These are phyloP conservation scores for Penicillium sp. DNA, from an alignment of 2,329 filamentous ascomycete species.

Conservation along the genomic window DNA sequence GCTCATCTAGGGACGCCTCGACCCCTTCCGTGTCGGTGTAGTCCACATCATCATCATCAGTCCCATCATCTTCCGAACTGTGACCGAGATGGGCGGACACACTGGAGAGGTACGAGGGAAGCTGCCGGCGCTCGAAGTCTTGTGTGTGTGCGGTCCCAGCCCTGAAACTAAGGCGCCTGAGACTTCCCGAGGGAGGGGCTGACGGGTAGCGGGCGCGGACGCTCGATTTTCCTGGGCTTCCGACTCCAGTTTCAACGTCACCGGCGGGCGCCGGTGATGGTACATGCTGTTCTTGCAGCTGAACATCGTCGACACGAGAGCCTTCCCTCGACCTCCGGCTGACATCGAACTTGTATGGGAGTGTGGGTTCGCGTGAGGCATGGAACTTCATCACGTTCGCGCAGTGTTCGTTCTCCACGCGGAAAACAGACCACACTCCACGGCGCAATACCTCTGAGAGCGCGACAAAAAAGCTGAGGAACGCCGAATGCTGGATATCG, in stretches of 20 bases:
- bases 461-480: conserved; percentile 77
- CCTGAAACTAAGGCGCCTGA: conserved; percentile 65
- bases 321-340: conserved; percentile 17
- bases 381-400: conserved; percentile 89
- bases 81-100: conserved; percentile 39
- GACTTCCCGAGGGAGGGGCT: conserved; percentile 38
- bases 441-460: conserved; percentile 80
- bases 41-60: conserved; percentile 35
- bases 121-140: conserved; percentile 83
- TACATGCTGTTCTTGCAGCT: conserved; percentile 32
- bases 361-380: conserved; percentile 80
- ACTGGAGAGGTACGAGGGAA: conserved; percentile 49
- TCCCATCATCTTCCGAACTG: conserved; percentile 43
- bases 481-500: conserved; percentile 78
- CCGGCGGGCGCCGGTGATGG: conserved; percentile 24
- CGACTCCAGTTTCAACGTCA: conserved; percentile 35
- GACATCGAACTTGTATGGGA: conserved; percentile 69
- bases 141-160: conserved; percentile 83
- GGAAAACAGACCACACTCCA: conserved; percentile 88
- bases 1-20: neutral
- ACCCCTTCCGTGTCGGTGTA: conserved; percentile 1
- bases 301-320: conserved; percentile 26
- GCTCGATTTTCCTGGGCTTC: conserved; percentile 29
- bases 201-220: conserved; percentile 30
- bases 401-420: conserved; percentile 97